Percentiles rank a stretch among this genome's conserved stretches.
Evolutionary conservation across 1,139 yeast species (phyloP).

Genomic region (Pneumocystis sp.): DNA sequence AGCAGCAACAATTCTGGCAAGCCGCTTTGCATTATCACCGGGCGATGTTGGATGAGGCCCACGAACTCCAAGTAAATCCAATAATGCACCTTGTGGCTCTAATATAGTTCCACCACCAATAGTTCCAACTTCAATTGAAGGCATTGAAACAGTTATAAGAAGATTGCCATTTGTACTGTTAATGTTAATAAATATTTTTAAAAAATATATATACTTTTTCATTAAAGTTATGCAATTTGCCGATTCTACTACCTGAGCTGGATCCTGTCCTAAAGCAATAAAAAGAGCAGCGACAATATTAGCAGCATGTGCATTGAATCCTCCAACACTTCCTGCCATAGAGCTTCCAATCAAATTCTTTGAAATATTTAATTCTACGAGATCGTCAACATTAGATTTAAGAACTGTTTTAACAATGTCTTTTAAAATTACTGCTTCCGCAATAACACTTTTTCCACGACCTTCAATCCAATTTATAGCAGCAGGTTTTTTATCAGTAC

Average conservation of each 20-base stretch:
- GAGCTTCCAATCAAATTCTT: conserved; percentile 94
- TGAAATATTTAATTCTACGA: conserved; percentile 74
- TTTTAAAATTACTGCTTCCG: conserved; percentile 85
- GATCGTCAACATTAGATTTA: conserved; percentile 82
- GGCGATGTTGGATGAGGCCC: conserved; percentile 94
- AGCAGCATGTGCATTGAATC: conserved; percentile 96
- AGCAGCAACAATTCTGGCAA: conserved; percentile 89
- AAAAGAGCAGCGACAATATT: conserved; percentile 86
- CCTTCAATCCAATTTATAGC: conserved; percentile 99
- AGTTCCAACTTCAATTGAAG: conserved; percentile 96
- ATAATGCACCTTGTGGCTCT: conserved; percentile 94
- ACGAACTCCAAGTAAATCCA: conserved; percentile 81
- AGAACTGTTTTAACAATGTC: conserved; percentile 65
- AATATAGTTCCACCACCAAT: conserved; percentile 98
- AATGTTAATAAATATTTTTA: conserved; percentile 20
- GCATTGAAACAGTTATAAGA: conserved; percentile 91
- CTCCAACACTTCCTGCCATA: conserved; percentile 97
- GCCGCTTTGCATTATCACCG: conserved; percentile 86
- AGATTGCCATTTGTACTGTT: conserved; percentile 47
- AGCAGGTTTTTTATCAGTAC: conserved; percentile 94
- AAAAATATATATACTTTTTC: conserved; percentile 38
- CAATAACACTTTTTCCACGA: conserved; percentile 94
- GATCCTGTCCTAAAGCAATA: conserved; percentile 77
- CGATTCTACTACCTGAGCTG: conserved; percentile 60
- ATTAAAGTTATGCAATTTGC: conserved; percentile 93